These are phyloP conservation scores for Sugiyamaella novakii DNA, from an alignment of 1,139 yeast species.

Conservation along the genomic window DNA sequence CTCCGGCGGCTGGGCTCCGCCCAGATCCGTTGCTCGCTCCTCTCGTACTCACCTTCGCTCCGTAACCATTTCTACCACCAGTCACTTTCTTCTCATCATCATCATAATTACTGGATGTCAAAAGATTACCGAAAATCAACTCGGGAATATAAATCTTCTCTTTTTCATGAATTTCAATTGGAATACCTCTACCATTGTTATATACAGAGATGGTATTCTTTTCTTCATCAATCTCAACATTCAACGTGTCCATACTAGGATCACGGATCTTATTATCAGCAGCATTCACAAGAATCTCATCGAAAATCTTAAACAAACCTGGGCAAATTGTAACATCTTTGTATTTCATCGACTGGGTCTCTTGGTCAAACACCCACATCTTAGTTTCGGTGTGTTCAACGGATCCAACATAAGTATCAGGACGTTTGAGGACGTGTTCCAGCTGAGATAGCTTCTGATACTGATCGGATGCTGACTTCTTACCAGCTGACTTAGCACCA, in stretches of 20 bases:
- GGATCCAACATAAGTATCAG: conserved; percentile 97
- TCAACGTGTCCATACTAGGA: conserved; percentile 81
- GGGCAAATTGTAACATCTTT: conserved; percentile 80
- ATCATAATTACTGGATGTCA: conserved; percentile 95
- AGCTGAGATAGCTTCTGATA: conserved; percentile 93
- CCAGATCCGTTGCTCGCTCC: conserved; percentile 9
- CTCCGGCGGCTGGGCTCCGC: conserved; percentile 12
- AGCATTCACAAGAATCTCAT: conserved; percentile 95
- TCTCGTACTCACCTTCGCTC: conserved; percentile 64
- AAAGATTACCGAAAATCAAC: conserved; percentile 89
- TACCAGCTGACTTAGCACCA: conserved; percentile 17
- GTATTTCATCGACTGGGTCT: conserved; percentile 65
- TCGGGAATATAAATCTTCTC: conserved; percentile 95
- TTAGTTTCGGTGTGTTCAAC: conserved; percentile 77
- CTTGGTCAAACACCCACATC: conserved; percentile 84
- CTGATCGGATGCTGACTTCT: conserved; percentile 66
- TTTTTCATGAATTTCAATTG: conserved; percentile 88
- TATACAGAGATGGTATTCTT: conserved; percentile 73
- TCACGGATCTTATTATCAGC: conserved; percentile 98
- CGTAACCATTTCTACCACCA: conserved; percentile 98
- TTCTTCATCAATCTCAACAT: conserved; percentile 77
- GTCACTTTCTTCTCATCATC: conserved; percentile 94
- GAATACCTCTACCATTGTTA: conserved; percentile 96
- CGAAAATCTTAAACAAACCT: conserved; percentile 93
- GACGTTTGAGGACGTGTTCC: conserved; percentile 95